Percentiles rank a stretch among this genome's conserved stretches.
Evolutionary conservation across 352 stramenopile species (phyloP).

Genomic region (Globisporangium radiosum): DNA sequence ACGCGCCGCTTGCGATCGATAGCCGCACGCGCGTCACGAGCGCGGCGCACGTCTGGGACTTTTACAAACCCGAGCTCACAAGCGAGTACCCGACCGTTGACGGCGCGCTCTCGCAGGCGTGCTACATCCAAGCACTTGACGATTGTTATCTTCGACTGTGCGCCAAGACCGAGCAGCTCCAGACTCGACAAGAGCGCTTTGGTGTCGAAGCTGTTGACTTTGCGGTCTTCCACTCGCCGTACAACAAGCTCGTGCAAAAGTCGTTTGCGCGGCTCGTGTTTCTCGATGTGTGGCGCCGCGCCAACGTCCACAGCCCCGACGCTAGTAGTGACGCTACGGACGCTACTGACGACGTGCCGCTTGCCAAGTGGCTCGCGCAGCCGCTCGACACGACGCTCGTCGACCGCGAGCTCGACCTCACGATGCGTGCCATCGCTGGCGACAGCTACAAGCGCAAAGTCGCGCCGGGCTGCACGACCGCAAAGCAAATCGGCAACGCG

Average conservation of each 20-base stretch:
- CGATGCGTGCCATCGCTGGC: constrained; percentile 73
- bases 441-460: constrained; percentile 77
- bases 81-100: constrained; percentile 96
- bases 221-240: constrained; percentile 96
- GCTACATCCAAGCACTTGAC: constrained; percentile 94
- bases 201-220: constrained; percentile 83
- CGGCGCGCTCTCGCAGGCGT: constrained; percentile 90
- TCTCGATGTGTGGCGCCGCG: constrained; percentile 47
- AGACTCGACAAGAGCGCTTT: constrained; percentile 23
- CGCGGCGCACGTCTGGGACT: constrained; percentile 95
- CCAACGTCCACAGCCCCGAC: constrained; percentile 14
- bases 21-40: constrained; percentile 86
- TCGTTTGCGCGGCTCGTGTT: constrained; percentile 83
- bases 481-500: constrained; percentile 92
- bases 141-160: constrained; percentile 92
- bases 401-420: constrained; percentile 88
- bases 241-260: constrained; percentile 99
- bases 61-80: constrained; percentile 93
- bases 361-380: constrained; percentile 65
- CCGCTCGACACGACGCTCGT: constrained; percentile 90
- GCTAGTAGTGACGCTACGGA: constrained; percentile 8
- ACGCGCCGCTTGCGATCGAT: constrained; percentile 93
- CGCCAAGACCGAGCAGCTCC: constrained; percentile 54
- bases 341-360: constrained; percentile 6
- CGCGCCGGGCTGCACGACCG: constrained; percentile 77